Percentiles rank a stretch among this genome's conserved stretches.
phyloP scores from a whole-genome alignment of 352 stramenopile genomes.

The Aphanomyces invadans region DNA sequence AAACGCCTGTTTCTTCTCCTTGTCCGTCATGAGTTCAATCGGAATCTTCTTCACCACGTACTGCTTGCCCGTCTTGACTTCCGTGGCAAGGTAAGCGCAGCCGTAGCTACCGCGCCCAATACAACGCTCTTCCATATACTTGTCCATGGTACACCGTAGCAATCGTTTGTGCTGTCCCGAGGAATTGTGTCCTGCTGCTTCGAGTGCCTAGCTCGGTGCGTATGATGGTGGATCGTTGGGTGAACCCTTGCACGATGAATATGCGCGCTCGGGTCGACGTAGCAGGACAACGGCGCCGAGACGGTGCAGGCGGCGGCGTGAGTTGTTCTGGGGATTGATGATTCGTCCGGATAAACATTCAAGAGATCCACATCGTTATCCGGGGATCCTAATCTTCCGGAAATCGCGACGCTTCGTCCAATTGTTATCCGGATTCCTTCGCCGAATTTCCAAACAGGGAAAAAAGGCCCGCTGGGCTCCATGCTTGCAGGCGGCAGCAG shows the following conservation, averaged over 20 bases:
- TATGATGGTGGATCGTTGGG: no score
- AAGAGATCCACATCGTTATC: background rate
- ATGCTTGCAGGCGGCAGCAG: no score
- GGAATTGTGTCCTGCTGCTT: no score
- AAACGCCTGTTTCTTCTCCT: slow-evolving; percentile 72
- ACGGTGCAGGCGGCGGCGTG: background rate
- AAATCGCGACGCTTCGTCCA: background rate
- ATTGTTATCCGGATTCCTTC: background rate
- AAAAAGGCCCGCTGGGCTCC: no score
- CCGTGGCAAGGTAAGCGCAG: slow-evolving; percentile 55
- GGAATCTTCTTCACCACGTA: slow-evolving; percentile 84
- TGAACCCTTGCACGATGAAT: no score
- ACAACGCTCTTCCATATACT: slow-evolving; percentile 67
- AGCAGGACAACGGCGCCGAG: background rate
- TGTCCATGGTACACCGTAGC: slow-evolving; percentile 39
- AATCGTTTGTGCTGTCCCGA: no score
- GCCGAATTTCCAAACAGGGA: no score
- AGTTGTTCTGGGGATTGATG: background rate
- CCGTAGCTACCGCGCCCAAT: slow-evolving; percentile 74
- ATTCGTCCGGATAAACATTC: background rate
- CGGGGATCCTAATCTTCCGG: background rate
- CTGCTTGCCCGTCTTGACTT: slow-evolving; percentile 33
- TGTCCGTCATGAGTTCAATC: slow-evolving; percentile 69
- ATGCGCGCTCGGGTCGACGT: no score
- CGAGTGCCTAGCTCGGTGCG: no score